phyloP scores from a whole-genome alignment of 2,329 filamentous ascomycete species.

The Dothiorella sarmentorum region DNA sequence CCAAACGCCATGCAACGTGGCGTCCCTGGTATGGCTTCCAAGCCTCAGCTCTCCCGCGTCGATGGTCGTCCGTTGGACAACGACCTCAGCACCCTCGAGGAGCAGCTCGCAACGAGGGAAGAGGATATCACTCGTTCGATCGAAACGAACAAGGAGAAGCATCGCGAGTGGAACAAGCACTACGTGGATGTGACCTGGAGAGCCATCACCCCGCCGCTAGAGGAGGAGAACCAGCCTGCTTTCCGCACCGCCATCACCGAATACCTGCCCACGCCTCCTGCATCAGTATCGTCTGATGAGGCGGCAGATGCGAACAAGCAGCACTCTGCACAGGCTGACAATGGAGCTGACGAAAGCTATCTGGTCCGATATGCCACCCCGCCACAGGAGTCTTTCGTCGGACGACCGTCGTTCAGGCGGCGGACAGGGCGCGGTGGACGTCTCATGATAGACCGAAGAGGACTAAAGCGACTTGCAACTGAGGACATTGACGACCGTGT shows the following conservation, averaged over 20 bases:
- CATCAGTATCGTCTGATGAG: conserved; percentile 44
- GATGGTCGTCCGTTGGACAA: conserved; percentile 68
- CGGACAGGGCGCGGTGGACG: conserved; percentile 81
- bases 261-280: conserved; percentile 47
- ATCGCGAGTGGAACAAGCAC: conserved; percentile 86
- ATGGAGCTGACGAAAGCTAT: not conserved
- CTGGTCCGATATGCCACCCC: conserved; percentile 38
- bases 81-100: conserved; percentile 73
- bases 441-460: conserved; percentile 82
- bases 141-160: conserved; percentile 81
- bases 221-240: conserved; percentile 41
- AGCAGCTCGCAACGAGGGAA: conserved; percentile 76
- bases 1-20: conserved; percentile 61
- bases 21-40: conserved; percentile 54
- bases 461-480: conserved; percentile 55
- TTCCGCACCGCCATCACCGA: conserved; percentile 40
- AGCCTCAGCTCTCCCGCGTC: conserved; percentile 50
- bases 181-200: conserved; percentile 84
- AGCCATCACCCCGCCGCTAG: conserved; percentile 74
- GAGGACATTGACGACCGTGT: conserved; percentile 37
- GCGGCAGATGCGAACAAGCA: conserved; percentile 36
- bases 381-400: conserved; percentile 37
- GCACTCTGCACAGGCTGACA: not conserved
- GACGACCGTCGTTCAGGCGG: conserved; percentile 69
- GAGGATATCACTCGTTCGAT: conserved; percentile 78